Evolutionary conservation across 257 asterid species (phyloP).

Genomic region (Nicotiana otophora): DNA sequence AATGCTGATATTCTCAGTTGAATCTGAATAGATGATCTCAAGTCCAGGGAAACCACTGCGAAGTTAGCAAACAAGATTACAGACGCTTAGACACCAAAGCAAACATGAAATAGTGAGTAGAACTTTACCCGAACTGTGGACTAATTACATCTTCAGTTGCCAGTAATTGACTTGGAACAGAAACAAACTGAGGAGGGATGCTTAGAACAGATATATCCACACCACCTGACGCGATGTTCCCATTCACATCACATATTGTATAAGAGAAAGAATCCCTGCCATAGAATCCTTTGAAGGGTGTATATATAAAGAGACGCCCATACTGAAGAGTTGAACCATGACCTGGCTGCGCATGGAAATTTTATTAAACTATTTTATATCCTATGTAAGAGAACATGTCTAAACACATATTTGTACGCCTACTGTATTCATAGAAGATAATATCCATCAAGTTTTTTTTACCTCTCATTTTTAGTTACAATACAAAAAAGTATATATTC

Average conservation of each 20-base stretch:
- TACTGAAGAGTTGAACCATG: conserved; percentile 68
- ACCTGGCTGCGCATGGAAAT: conserved; percentile 46
- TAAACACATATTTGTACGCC: background rate
- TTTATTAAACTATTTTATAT: background rate
- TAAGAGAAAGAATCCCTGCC: conserved; percentile 76
- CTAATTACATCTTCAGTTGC: conserved; percentile 65
- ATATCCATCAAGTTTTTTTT: background rate
- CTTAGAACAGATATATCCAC: conserved; percentile 60
- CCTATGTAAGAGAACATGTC: background rate
- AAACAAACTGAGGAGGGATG: conserved; percentile 71
- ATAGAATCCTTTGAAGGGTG: conserved; percentile 64
- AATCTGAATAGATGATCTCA: conserved; percentile 56
- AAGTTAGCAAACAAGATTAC: conserved; percentile 4
- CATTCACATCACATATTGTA: conserved; percentile 53
- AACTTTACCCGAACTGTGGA: conserved; percentile 70
- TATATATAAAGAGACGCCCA: conserved; percentile 60
- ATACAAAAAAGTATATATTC: background rate
- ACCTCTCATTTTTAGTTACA: background rate
- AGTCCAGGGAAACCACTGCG: conserved; percentile 88
- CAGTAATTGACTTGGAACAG: conserved; percentile 55
- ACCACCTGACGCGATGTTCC: conserved; percentile 66
- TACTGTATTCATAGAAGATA: background rate
- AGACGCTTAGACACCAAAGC: background rate
- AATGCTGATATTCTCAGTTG: conserved; percentile 52
- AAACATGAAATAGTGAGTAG: background rate